These are phyloP conservation scores for Wickerhamiella infanticola DNA, from an alignment of 1,139 yeast species.

Conservation along the genomic window DNA sequence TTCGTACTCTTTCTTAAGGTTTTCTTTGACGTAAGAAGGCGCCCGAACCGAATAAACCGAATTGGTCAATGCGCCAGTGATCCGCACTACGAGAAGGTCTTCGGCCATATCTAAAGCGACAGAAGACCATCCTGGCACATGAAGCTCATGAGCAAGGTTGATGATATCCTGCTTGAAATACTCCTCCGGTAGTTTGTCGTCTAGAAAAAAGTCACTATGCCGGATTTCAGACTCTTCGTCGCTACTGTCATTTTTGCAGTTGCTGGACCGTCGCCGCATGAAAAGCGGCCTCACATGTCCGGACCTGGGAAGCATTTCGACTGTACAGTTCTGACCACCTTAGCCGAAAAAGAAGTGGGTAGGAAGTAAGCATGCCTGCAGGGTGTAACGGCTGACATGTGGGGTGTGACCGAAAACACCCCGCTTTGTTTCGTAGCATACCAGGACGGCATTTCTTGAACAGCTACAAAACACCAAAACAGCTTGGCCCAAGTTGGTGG, in stretches of 20 bases:
- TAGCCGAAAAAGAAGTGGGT: no score
- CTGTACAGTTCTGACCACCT: no score
- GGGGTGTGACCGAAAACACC: no score
- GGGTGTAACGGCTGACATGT: no score
- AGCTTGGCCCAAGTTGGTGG: no score
- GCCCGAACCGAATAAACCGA: conserved; percentile 56
- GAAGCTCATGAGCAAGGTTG: conserved; percentile 45
- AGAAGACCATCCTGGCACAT: conserved; percentile 63
- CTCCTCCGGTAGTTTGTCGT: conserved; percentile 49
- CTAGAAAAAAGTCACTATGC: conserved; percentile 14
- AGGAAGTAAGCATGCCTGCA: no score
- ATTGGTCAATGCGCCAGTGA: conserved; percentile 88
- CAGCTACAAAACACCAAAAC: no score
- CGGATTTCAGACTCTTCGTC: conserved; percentile 4
- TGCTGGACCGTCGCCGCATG: background rate
- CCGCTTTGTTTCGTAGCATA: no score
- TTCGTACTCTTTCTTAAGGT: conserved; percentile 14
- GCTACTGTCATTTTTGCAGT: background rate
- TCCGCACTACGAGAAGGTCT: conserved; percentile 41
- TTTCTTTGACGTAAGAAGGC: conserved; percentile 20
- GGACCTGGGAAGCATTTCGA: background rate
- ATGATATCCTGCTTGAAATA: conserved; percentile 75
- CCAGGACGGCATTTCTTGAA: no score
- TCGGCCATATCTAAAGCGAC: conserved; percentile 24
- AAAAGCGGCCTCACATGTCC: background rate